Evolutionary conservation across 768 basidiomycete genomes (phyloP).

Genomic region (Hygrophorus russula): DNA sequence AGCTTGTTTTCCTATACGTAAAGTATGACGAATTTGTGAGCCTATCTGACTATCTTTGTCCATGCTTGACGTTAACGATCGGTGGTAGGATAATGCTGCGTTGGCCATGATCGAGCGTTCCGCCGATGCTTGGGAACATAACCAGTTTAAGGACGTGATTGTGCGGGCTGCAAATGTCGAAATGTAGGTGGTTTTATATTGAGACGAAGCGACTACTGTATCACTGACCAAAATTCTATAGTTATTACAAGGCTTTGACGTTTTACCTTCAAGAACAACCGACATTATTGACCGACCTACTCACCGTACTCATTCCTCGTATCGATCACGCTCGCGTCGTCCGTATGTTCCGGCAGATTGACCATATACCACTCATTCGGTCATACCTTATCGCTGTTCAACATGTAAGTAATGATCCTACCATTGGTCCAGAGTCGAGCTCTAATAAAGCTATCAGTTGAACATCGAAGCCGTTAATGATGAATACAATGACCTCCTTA

Average conservation of each 20-base stretch:
- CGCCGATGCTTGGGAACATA: constrained; percentile 98
- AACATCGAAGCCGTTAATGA: constrained; percentile 97
- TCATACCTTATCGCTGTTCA: constrained; percentile 97
- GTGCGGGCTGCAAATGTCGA: constrained; percentile 96
- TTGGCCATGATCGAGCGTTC: constrained; percentile 98
- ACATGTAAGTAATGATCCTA: constrained; percentile 46
- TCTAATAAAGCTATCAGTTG: constrained; percentile 37
- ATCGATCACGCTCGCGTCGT: constrained; percentile 95
- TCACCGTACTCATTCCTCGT: constrained; percentile 85
- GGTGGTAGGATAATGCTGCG: constrained; percentile 80
- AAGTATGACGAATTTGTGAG: constrained; percentile 92
- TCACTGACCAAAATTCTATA: constrained; percentile 15
- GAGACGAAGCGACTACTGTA: constrained; percentile 3
- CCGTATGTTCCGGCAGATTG: constrained; percentile 88
- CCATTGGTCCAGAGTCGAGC: neutral
- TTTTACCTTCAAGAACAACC: constrained; percentile 96
- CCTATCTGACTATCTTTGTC: constrained; percentile 8
- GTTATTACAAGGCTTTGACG: constrained; percentile 90
- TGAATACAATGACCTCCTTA: constrained; percentile 94
- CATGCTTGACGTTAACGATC: constrained; percentile 1
- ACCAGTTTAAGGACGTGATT: constrained; percentile 97
- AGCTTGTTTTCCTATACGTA: constrained; percentile 96
- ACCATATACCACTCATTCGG: constrained; percentile 92
- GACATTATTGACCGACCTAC: constrained; percentile 82
- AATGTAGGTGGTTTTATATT: constrained; percentile 52